These are phyloP conservation scores for Mycena leptocephala DNA, from an alignment of 768 basidiomycete species.

Conservation along the genomic window DNA sequence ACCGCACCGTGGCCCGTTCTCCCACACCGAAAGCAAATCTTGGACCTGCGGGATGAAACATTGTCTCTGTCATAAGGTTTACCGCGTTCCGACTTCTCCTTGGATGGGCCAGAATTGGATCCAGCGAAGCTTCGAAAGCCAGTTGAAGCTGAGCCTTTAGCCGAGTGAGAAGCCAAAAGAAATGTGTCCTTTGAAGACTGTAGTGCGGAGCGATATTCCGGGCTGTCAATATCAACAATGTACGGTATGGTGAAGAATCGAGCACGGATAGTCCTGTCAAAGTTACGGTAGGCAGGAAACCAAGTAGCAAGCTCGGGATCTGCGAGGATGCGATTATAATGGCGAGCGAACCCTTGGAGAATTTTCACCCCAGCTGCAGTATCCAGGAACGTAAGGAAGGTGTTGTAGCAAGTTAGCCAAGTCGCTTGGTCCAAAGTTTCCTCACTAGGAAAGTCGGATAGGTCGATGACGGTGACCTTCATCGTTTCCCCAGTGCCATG, in stretches of 20 bases:
- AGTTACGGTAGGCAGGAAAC: conserved; percentile 1
- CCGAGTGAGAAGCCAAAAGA: too few species aligned
- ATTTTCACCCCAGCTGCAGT: background rate
- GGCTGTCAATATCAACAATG: background rate
- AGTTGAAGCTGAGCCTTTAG: too few species aligned
- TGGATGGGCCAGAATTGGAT: too few species aligned
- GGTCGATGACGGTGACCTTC: too few species aligned
- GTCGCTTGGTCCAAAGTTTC: background rate
- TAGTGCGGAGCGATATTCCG: too few species aligned
- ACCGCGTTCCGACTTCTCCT: too few species aligned
- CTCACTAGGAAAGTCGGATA: conserved; percentile 10
- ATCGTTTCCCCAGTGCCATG: too few species aligned
- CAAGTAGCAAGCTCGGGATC: background rate
- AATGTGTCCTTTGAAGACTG: too few species aligned
- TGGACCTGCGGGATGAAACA: background rate
- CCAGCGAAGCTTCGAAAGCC: too few species aligned
- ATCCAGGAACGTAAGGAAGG: conserved; percentile 7
- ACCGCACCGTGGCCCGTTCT: background rate
- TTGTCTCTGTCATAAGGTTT: background rate
- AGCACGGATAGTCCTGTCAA: conserved; percentile 1
- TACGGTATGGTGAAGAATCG: conserved; percentile 10
- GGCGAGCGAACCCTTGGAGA: background rate
- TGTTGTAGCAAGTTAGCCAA: conserved; percentile 2
- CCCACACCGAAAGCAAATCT: conserved; percentile 18
- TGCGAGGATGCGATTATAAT: background rate